Percentiles rank a stretch among this genome's conserved stretches.
Evolutionary conservation across 106 monocot species (phyloP).

Genomic region (Dioscorea alata): DNA sequence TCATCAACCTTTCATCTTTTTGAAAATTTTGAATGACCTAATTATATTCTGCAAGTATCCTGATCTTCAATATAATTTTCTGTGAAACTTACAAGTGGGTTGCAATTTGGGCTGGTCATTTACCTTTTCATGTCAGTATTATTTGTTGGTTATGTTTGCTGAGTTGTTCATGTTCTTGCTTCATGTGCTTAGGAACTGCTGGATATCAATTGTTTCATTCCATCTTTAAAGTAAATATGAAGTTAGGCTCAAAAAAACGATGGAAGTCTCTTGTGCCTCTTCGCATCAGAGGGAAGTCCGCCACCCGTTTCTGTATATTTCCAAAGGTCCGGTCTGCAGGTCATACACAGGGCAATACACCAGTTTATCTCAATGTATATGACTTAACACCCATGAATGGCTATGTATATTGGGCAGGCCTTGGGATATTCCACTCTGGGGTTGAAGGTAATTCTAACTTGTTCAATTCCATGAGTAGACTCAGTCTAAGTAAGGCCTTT

Average conservation of each 20-base stretch:
- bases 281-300: constrained; percentile 27
- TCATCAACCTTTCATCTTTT: too few species aligned
- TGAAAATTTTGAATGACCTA: too few species aligned
- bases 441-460: constrained; percentile 45
- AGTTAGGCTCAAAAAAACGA: constrained; percentile 34
- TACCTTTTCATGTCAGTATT: too few species aligned
- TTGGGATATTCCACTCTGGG: constrained; percentile 70
- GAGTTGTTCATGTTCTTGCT: too few species aligned
- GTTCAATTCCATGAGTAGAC: background rate
- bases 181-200: too few species aligned
- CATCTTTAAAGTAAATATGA: constrained; percentile 19
- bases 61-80: too few species aligned
- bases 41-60: too few species aligned
- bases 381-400: constrained; percentile 60
- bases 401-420: constrained; percentile 67
- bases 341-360: constrained; percentile 42
- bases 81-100: too few species aligned
- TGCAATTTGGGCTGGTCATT: too few species aligned
- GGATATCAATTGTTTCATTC: too few species aligned
- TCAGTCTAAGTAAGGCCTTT: too few species aligned
- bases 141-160: too few species aligned
- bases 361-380: constrained; percentile 66
- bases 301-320: constrained; percentile 41
- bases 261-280: constrained; percentile 29
- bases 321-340: constrained; percentile 45